Percentiles rank a stretch among this genome's conserved stretches.
Evolutionary conservation across 2,329 filamentous ascomycete genomes (phyloP).

Genomic region (Aspergillus eucalypticola): DNA sequence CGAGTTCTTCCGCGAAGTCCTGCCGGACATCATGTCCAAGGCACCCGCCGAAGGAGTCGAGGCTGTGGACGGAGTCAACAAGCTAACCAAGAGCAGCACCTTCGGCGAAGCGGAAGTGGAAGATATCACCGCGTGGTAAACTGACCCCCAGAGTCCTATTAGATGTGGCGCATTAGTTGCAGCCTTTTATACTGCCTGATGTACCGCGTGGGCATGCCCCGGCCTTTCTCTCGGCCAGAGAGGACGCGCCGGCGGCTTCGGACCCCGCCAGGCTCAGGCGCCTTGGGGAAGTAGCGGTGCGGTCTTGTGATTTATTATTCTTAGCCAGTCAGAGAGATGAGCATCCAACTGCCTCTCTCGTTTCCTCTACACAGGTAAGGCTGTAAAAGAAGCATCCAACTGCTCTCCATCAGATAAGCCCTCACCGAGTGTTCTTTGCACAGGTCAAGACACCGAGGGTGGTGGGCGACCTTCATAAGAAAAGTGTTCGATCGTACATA

Average conservation of each 20-base stretch:
- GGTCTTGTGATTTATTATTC: constrained; percentile 34
- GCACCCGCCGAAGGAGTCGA: constrained; percentile 50
- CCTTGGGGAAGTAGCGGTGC: constrained; percentile 35
- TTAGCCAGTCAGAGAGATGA: constrained; percentile 42
- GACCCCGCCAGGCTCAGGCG: constrained; percentile 11
- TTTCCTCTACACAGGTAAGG: constrained; percentile 35
- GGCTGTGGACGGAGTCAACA: constrained; percentile 57
- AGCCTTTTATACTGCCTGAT: constrained; percentile 22
- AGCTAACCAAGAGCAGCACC: constrained; percentile 80
- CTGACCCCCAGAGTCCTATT: constrained; percentile 2
- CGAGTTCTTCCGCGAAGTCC: constrained; percentile 74
- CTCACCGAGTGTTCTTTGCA: constrained; percentile 9
- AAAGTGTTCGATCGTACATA: constrained; percentile 13
- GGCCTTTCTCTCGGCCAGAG: constrained; percentile 21
- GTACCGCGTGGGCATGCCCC: constrained; percentile 9
- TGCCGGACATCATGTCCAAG: constrained; percentile 84
- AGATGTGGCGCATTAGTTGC: constrained; percentile 33
- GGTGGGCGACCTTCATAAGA: constrained; percentile 21
- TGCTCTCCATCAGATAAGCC: constrained; percentile 43
- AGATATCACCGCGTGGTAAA: constrained; percentile 91
- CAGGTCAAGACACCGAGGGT: constrained; percentile 13
- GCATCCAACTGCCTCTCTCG: constrained; percentile 45
- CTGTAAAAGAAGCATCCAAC: constrained; percentile 47
- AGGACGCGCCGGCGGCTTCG: constrained; percentile 18
- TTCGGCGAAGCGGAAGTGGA: constrained; percentile 96